Evolutionary conservation across 257 asterid genomes (phyloP), one percentile per base, ranked within the genome.

Genomic region (Scutellaria baicalensis): DNA sequence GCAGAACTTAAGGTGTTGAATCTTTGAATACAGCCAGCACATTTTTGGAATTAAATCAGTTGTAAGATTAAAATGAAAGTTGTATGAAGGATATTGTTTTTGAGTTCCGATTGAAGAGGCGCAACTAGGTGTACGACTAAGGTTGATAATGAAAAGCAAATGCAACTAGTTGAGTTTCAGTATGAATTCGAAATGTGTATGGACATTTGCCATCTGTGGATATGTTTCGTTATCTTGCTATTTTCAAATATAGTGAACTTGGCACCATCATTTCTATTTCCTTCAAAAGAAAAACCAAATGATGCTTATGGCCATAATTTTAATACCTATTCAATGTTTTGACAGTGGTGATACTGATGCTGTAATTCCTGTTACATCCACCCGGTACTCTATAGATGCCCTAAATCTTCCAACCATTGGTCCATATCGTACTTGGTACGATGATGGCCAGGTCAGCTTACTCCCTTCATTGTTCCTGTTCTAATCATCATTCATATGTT

Each of bases 271-370:
- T 23, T 23, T 23, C 27, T 23, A 23, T 23, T 23, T 23, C 27
- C 27, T 23, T 23, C 27, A 23, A 23, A 23, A 23, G 33, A 3
- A 27, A 27, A 27, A 55, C 7, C 14, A 54, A 54, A 20, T 3
- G 35, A 27, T 13, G 20, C 38, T 35, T 8, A 57, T 57, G 64
- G 12, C 60, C 50, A 17, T 38, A 14, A 8, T 3, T 61, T 61
- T 36, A 10, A 49, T 21, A 16, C 4, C 42, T 12, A 23, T 59
- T 54, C 8, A 4, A n/a, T 43, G 49, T 40, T 65, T 62, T 66
- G 59, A 50, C 85, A 94, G 97, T 82, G 99, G 99, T 2, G 96
- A 94, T 69, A 82, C 95, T 3, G 97, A 94, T 86, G 88, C 97
- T 52, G 96, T 94, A 18, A 76, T 94, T 71, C 99, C 98, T 6